Base-by-base conservation (phyloP, 169 alveolate species). In the Plasmodium vinckei region DNA sequence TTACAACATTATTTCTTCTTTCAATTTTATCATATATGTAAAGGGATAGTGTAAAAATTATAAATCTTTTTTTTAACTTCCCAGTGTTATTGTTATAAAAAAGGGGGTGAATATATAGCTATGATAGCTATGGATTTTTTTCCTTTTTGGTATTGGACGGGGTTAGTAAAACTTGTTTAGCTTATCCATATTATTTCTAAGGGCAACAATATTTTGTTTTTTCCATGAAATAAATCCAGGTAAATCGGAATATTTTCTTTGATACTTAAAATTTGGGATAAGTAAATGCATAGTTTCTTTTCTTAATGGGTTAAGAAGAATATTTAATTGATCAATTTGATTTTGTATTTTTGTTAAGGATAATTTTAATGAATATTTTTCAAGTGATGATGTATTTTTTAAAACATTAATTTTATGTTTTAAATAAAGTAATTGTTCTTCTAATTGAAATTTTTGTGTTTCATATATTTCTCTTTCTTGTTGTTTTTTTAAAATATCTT, bases 201-300 rank as follows among this genome's bases (percentile, higher is more conserved):
- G 92, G 23, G 96, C 96, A 10, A 93, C 94, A 21, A 94, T 77
- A 87, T 92, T 87, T 77, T 94, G 95, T 72, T 82, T 92, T 72
- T 94, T 92, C 96, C 96, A 94, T 44, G 96, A 89, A 44, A 94
- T 94, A 59, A 94, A 70, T 13, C 96, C 96, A 33, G 96, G 96
- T 19, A 94, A 57, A 86, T 94, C 96, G 0, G 96, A 94, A 71
- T 94, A 94, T 59, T 94, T 94, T 67, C 93, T 65, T 53, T 94
- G 94, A 67, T 89, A 94, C 33, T 93, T 77, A 92, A 94, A 94
- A 87, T 94, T 61, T 9, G 96, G 96, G 5, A 88, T 56, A 47
- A 94, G 84, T 21, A 94, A 93, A 60, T 94, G 95, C 92, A 94
- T 75, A 10, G 96, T 94, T 13, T 88, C 96, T 86, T 92, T 92